phyloP scores from a whole-genome alignment of 2,329 filamentous ascomycete genomes.

The Xylaria arbuscula region DNA sequence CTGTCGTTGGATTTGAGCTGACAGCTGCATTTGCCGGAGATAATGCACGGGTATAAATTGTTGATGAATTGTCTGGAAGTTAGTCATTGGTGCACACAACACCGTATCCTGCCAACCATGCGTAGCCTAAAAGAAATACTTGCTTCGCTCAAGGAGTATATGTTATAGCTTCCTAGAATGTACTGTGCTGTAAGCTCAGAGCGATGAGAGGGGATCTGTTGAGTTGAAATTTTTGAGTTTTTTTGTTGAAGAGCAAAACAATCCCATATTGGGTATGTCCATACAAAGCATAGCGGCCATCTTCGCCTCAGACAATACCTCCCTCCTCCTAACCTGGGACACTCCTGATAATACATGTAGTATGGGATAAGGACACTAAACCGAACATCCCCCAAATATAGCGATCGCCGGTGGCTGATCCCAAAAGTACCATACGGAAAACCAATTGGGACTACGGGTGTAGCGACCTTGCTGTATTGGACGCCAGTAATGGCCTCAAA shows the following conservation, averaged over 20 bases:
- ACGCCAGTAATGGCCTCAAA: slow-evolving; percentile 24
- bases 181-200: neutral
- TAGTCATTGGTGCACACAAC: neutral
- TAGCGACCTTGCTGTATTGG: neutral
- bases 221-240: neutral
- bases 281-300: neutral
- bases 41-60: neutral
- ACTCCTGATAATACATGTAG: slow-evolving; percentile 27
- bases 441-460: slow-evolving; percentile 10
- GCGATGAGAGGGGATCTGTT: neutral
- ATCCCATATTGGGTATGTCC: neutral
- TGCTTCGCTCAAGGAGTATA: neutral
- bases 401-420: slow-evolving; percentile 3
- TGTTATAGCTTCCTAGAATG: neutral
- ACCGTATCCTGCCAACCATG: neutral
- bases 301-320: slow-evolving; percentile 10
- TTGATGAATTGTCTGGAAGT: neutral
- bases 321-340: slow-evolving; percentile 1
- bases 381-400: slow-evolving; percentile 10
- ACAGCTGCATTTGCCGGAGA: neutral
- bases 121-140: neutral
- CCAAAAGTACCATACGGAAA: slow-evolving; percentile 15
- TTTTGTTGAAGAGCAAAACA: neutral
- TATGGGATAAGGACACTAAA: slow-evolving; percentile 17
- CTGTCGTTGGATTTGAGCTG: neutral